Percentiles rank a stretch among this genome's conserved stretches.
These are phyloP conservation scores for Xenoacremonium recifei DNA, from an alignment of 2,329 filamentous ascomycete genomes.

Conservation along the genomic window DNA sequence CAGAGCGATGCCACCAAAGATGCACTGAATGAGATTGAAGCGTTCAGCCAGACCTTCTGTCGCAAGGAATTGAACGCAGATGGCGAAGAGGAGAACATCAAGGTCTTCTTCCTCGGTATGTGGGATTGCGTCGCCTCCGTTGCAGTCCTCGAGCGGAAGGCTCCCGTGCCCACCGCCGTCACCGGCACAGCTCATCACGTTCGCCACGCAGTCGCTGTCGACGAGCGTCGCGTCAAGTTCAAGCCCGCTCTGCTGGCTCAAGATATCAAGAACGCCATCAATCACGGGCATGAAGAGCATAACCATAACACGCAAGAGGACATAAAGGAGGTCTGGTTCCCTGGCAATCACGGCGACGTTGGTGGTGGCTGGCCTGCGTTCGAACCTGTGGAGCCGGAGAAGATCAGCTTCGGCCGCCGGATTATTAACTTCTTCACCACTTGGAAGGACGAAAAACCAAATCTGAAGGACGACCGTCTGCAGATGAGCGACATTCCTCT, in stretches of 20 bases:
- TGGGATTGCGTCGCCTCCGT: constrained; percentile 56
- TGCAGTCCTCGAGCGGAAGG: constrained; percentile 37
- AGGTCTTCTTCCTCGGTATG: constrained; percentile 54
- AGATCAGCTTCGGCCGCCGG: constrained; percentile 31
- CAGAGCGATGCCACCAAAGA: constrained; percentile 9
- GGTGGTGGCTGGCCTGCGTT: constrained; percentile 50
- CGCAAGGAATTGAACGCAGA: constrained; percentile 30
- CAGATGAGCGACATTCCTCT: constrained; percentile 51
- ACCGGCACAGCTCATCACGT: constrained; percentile 43
- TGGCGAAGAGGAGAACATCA: constrained; percentile 36
- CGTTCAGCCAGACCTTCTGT: constrained; percentile 49
- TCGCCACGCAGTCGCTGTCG: constrained; percentile 52
- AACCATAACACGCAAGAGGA: constrained; percentile 38
- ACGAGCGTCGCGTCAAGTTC: constrained; percentile 56
- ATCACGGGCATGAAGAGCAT: constrained; percentile 6
- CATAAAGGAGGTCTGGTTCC: constrained; percentile 53
- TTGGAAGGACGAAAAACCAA: constrained; percentile 29
- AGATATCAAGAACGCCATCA: constrained; percentile 28
- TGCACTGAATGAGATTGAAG: constrained; percentile 37
- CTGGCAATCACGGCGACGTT: constrained; percentile 52
- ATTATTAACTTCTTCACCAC: constrained; percentile 36
- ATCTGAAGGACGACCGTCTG: constrained; percentile 32
- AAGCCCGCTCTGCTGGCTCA: constrained; percentile 48
- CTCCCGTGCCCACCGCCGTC: constrained; percentile 35
- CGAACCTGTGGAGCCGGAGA: constrained; percentile 22